Evolutionary conservation across 768 basidiomycete species (phyloP).

Genomic region (Mycena maculata): DNA sequence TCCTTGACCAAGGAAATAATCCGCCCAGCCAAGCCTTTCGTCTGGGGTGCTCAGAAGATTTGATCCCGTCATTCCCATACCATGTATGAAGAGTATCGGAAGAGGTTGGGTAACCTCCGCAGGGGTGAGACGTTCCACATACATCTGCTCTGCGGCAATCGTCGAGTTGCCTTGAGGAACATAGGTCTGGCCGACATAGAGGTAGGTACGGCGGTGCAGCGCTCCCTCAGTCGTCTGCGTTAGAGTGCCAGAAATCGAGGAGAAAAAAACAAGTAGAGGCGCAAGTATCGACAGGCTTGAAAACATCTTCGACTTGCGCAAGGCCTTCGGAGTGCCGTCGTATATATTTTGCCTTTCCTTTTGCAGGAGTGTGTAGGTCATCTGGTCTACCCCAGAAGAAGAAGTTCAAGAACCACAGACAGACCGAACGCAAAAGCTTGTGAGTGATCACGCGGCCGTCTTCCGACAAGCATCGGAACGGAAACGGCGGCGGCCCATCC

Average conservation of each 20-base stretch:
- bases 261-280: neutral
- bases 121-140: conserved; percentile 63
- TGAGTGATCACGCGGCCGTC: too few relatives aligned
- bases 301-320: neutral
- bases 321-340: neutral
- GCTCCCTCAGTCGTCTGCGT: conserved; percentile 43
- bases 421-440: too few relatives aligned
- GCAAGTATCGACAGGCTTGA: neutral
- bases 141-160: conserved; percentile 60
- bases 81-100: conserved; percentile 62
- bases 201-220: conserved; percentile 58
- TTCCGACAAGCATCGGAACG: too few relatives aligned
- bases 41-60: conserved; percentile 67
- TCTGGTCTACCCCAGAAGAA: too few relatives aligned
- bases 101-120: conserved; percentile 49
- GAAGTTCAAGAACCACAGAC: too few relatives aligned
- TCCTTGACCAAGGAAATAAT: conserved; percentile 62
- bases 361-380: too few relatives aligned
- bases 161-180: conserved; percentile 46
- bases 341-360: neutral
- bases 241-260: conserved; percentile 2
- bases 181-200: conserved; percentile 61
- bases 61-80: conserved; percentile 64
- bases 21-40: conserved; percentile 66
- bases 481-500: too few relatives aligned